phyloP scores from a whole-genome alignment of 225 moss, liverwort and hornwort genomes.

The Marchantia polymorpha region DNA sequence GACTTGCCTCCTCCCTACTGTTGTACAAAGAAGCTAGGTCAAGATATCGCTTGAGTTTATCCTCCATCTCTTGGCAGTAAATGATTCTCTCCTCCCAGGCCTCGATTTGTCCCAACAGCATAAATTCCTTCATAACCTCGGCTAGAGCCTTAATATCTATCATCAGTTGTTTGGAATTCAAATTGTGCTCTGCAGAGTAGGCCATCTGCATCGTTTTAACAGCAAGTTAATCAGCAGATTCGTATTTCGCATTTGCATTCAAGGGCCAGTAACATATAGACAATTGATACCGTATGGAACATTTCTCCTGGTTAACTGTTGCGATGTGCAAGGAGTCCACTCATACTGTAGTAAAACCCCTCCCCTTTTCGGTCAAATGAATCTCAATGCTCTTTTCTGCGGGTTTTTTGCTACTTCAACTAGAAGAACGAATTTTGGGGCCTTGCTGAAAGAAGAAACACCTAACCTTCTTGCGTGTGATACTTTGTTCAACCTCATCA shows the following conservation, averaged over 20 bases:
- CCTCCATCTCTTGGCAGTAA: conserved; percentile 59
- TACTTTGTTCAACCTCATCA: conserved; percentile 33
- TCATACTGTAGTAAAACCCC: neutral
- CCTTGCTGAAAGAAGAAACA: neutral
- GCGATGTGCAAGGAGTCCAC: neutral
- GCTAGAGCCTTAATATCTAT: conserved; percentile 53
- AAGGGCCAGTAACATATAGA: neutral
- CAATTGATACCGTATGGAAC: no score
- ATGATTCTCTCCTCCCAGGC: conserved; percentile 77
- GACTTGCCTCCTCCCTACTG: conserved; percentile 51
- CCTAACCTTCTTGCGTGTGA: conserved; percentile 33
- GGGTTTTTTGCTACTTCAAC: neutral
- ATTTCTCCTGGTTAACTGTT: neutral
- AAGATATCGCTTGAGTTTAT: conserved; percentile 52
- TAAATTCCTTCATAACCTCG: conserved; percentile 57
- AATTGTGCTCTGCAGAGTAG: conserved; percentile 53
- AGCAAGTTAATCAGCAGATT: neutral
- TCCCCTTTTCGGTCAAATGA: neutral
- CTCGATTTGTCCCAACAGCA: conserved; percentile 60
- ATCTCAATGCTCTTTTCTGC: neutral
- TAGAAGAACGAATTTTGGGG: no score
- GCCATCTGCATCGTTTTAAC: conserved; percentile 40
- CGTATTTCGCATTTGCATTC: neutral
- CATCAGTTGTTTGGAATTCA: conserved; percentile 68
- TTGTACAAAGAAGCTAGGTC: conserved; percentile 53